Base-by-base conservation (phyloP, 140 eudicot species). In the Anethum foeniculum region DNA sequence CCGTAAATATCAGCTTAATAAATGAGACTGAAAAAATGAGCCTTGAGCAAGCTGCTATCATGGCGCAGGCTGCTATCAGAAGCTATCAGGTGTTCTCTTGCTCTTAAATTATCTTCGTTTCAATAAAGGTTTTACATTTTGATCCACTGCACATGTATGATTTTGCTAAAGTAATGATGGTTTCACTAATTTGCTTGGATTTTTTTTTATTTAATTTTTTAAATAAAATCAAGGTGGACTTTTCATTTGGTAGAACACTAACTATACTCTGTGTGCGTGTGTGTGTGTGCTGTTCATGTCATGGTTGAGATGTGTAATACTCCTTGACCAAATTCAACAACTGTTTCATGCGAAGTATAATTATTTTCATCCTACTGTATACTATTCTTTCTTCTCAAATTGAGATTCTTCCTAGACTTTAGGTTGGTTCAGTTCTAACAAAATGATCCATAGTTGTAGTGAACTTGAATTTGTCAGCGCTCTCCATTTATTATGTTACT, bases 61-160 rank as follows among this genome's bases (percentile, higher is more conserved):
- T 76, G 60, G 79, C 82, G 32, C 96, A 90, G 81, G 86, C 93
- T 41, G 88, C 90, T 77, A 58, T 88, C 46, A 85, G 96, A 83
- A 91, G 93, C 28, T 85, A 79, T 84, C 80, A 84, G 91, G 96
- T 90, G 88, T 74, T 38, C 79, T 77, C 58, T 58, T 43, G 80
- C 80, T 49, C 46, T 68, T 5, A 21, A 8, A 11, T 34, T 34
- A 34, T 34, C 21, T 8, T 28, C 21, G 3, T 48, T 30, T 15
- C 27, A 11, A 14, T 67, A 13, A 5, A 28, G 27, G 51, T 14
- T 34, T 34, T 72, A 71, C 30, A 38, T 19, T 71, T 25, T 4
- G 52, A 39, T 46, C 38, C 58, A n/a, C 60, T 41, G 32, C 32
- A 6, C 67, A 9, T 60, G 15, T 60, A 23, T 60, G 32, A 10